These are phyloP conservation scores for Cardiospermum halicacabum DNA, from an alignment of 345 rosid species.

Conservation along the genomic window DNA sequence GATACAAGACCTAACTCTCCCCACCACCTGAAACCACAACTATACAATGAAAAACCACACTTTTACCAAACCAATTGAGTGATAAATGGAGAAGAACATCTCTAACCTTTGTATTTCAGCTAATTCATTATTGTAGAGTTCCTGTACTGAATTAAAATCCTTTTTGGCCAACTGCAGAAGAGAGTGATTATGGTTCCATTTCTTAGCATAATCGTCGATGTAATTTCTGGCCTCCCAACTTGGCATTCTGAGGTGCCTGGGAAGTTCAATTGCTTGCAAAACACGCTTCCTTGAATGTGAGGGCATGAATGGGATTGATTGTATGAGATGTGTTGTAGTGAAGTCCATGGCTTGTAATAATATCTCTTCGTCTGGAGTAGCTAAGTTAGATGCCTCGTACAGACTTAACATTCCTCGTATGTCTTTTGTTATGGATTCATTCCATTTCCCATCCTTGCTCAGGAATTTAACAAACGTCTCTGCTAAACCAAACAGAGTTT, in stretches of 20 bases:
- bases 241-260: constrained; percentile 25
- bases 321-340: constrained; percentile 10
- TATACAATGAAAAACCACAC: too few relatives aligned
- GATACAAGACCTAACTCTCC: constrained; percentile 20
- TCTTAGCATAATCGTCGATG: constrained; percentile 7
- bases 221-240: constrained; percentile 23
- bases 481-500: neutral
- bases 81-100: too few relatives aligned
- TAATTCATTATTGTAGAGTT: constrained; percentile 18
- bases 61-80: neutral
- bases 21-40: constrained; percentile 21
- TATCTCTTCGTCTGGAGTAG: constrained; percentile 9
- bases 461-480: constrained; percentile 17
- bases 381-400: constrained; percentile 24
- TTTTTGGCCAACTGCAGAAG: constrained; percentile 16
- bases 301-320: neutral
- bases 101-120: constrained; percentile 17
- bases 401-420: constrained; percentile 18
- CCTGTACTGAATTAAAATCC: constrained; percentile 21
- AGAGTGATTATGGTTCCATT: neutral
- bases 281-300: neutral
- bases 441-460: constrained; percentile 18
- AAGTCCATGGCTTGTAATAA: constrained; percentile 14
- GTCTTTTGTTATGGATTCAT: constrained; percentile 10
- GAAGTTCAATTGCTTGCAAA: constrained; percentile 15